Percentiles rank a stretch among this genome's conserved stretches.
These are phyloP conservation scores for Solanum peruvianum DNA, from an alignment of 257 asterid genomes.

Conservation along the genomic window DNA sequence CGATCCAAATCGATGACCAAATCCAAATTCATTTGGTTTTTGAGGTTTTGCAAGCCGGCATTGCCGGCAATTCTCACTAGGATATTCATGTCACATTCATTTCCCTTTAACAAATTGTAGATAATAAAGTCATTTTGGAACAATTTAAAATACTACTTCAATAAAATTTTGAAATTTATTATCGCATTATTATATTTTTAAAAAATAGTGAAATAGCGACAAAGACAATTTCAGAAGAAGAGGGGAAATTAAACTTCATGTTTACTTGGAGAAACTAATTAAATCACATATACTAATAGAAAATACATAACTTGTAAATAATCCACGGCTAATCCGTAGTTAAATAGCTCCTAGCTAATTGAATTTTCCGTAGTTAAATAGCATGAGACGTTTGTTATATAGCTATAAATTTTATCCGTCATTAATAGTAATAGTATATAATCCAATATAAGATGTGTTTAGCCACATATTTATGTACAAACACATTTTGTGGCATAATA, in stretches of 20 bases:
- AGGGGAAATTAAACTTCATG: background rate
- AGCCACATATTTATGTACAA: background rate
- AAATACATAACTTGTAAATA: background rate
- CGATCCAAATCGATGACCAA: background rate
- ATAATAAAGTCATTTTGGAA: background rate
- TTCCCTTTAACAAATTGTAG: background rate
- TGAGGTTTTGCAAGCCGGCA: conserved; percentile 24
- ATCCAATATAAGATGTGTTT: background rate
- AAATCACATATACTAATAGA: background rate
- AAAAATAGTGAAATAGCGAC: too few species aligned
- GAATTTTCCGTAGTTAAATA: too few species aligned
- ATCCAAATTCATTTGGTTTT: background rate
- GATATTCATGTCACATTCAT: too few species aligned
- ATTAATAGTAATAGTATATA: too few species aligned
- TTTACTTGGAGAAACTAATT: too few species aligned
- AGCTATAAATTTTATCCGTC: too few species aligned
- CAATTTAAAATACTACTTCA: background rate
- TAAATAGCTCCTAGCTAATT: background rate
- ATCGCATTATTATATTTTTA: too few species aligned
- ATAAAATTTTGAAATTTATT: background rate
- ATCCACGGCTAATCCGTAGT: too few species aligned
- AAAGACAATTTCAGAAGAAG: background rate
- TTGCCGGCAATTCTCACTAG: conserved; percentile 24
- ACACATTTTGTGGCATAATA: background rate
- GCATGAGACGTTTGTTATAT: too few species aligned